Evolutionary conservation across 257 asterid species (phyloP).

Genomic region (Paulownia fortunei): DNA sequence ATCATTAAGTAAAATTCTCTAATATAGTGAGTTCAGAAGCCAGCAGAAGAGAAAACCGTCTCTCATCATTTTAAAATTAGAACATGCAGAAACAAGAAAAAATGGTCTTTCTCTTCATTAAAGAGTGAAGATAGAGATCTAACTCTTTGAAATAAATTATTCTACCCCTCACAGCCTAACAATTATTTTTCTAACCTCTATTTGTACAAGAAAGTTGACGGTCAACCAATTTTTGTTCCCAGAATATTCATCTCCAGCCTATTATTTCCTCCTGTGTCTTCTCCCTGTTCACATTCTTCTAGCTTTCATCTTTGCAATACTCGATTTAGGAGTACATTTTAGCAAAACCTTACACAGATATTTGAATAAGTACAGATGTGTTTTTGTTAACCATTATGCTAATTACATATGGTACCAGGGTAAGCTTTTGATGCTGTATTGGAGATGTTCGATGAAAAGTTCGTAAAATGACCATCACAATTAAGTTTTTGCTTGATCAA

Average conservation of each 20-base stretch:
- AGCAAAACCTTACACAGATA: background rate
- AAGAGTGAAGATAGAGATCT: background rate
- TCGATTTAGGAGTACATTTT: background rate
- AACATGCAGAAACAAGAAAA: background rate
- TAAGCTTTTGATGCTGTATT: background rate
- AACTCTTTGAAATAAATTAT: background rate
- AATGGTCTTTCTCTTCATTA: background rate
- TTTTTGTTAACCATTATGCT: background rate
- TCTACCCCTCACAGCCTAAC: background rate
- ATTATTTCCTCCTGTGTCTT: background rate
- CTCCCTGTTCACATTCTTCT: background rate
- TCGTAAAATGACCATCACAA: background rate
- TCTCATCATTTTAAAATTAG: background rate
- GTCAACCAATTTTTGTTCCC: background rate
- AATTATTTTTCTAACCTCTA: background rate
- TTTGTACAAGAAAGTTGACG: background rate
- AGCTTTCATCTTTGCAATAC: background rate
- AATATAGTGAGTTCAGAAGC: background rate
- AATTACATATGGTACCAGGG: background rate
- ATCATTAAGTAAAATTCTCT: background rate
- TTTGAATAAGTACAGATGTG: background rate
- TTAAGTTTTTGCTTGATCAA: background rate
- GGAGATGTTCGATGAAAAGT: background rate
- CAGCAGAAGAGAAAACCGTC: background rate
- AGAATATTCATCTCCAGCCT: background rate